These are phyloP conservation scores for Deinandra increscens DNA, from an alignment of 129 eudicot species.

Conservation along the genomic window DNA sequence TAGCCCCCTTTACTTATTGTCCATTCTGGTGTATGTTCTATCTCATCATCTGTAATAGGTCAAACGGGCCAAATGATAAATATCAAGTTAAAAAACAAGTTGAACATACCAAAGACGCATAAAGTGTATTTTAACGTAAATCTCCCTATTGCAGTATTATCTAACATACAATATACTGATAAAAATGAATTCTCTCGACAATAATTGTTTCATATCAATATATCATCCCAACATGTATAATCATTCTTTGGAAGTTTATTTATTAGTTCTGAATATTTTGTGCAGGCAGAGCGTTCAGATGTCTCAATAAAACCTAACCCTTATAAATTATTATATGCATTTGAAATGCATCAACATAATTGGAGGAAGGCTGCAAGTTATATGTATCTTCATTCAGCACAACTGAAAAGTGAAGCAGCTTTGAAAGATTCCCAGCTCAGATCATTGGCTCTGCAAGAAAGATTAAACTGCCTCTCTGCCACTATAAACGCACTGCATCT, in stretches of 20 bases:
- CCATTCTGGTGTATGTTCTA: neutral
- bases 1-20: neutral
- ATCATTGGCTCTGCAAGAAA: constrained; percentile 75
- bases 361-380: constrained; percentile 92
- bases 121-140: neutral
- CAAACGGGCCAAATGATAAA: neutral
- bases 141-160: neutral
- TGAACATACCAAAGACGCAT: neutral
- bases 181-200: neutral
- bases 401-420: constrained; percentile 61
- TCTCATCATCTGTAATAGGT: neutral
- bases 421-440: constrained; percentile 55
- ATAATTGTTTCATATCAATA: neutral
- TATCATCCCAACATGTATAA: neutral
- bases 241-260: neutral
- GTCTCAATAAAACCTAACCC: constrained; percentile 76
- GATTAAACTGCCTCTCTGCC: constrained; percentile 83
- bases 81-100: neutral
- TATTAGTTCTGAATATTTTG: neutral
- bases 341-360: constrained; percentile 91
- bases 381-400: constrained; percentile 66
- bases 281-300: constrained; percentile 91
- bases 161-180: neutral
- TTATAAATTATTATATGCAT: constrained; percentile 75
- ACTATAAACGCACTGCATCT: constrained; percentile 93